Percentiles rank a stretch among this genome's conserved stretches.
Conservation (phyloP, 2,329 filamentous ascomycete species). For the Microdochium trichocladiopsis region DNA sequence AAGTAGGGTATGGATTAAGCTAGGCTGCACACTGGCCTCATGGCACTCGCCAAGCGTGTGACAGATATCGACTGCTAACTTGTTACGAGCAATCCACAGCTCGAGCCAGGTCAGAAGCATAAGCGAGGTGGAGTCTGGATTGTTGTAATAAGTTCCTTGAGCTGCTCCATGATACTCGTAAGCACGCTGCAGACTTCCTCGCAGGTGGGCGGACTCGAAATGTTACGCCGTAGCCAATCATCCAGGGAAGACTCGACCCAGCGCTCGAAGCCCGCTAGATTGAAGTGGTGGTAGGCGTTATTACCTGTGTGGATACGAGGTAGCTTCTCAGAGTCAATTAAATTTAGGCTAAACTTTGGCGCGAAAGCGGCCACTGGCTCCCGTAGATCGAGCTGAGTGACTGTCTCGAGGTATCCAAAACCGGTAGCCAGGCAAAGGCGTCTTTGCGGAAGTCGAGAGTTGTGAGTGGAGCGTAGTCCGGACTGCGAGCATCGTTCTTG, state of each 20-base stretch:
- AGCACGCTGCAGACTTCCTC: slow-evolving; percentile 19
- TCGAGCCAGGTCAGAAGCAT: slow-evolving; percentile 51
- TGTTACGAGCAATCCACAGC: slow-evolving; percentile 53
- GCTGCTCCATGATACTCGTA: slow-evolving; percentile 23
- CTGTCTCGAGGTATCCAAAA: slow-evolving; percentile 3
- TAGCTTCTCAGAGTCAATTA: slow-evolving; percentile 3
- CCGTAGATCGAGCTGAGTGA: background rate
- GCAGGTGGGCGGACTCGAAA: slow-evolving; percentile 15
- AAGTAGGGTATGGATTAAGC: slow-evolving; percentile 18
- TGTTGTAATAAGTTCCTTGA: slow-evolving; percentile 20
- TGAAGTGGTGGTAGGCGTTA: slow-evolving; percentile 10
- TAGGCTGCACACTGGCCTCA: slow-evolving; percentile 38
- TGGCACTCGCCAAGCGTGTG: slow-evolving; percentile 23
- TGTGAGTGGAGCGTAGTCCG: background rate
- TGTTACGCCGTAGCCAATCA: slow-evolving; percentile 6
- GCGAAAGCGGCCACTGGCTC: background rate
- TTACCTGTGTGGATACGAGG: slow-evolving; percentile 3
- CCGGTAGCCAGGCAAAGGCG: slow-evolving; percentile 5
- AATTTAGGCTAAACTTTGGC: background rate
- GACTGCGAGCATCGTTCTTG: background rate
- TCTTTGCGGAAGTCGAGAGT: slow-evolving; percentile 10
- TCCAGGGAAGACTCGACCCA: slow-evolving; percentile 31
- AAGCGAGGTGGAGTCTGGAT: slow-evolving; percentile 39
- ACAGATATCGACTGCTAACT: slow-evolving; percentile 26
- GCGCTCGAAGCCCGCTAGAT: slow-evolving; percentile 33